phyloP scores from a whole-genome alignment of 1,139 yeast genomes.

The Geotrichum citri-aurantii region DNA sequence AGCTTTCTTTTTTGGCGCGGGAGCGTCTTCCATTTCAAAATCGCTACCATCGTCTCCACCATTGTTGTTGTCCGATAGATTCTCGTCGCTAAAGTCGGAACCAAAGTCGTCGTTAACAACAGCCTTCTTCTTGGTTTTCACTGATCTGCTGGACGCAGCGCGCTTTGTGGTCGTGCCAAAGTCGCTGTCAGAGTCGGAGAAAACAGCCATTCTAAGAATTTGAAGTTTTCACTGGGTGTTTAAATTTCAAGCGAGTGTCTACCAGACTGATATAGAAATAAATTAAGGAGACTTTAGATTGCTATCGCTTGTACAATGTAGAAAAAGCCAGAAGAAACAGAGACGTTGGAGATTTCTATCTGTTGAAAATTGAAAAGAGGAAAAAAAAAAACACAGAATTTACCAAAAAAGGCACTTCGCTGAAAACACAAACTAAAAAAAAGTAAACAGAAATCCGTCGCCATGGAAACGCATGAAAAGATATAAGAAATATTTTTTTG shows the following conservation, averaged over 20 bases:
- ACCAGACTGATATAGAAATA: not conserved
- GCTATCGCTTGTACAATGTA: not conserved
- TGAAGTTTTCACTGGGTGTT: not conserved
- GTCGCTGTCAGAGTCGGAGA: constrained; percentile 17
- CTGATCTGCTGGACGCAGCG: constrained; percentile 9
- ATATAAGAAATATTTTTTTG: not conserved
- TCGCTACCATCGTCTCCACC: constrained; percentile 23
- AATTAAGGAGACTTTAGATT: no score
- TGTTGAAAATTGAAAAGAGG: not conserved
- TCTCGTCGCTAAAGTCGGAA: constrained; percentile 3
- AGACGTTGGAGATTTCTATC: not conserved
- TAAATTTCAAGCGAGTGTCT: no score
- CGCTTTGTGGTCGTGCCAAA: constrained; percentile 11
- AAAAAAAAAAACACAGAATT: not conserved
- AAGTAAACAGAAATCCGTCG: not conserved
- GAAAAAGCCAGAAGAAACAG: not conserved
- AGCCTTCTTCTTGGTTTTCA: constrained; percentile 2
- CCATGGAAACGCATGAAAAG: constrained; percentile 3
- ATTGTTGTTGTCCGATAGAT: not conserved
- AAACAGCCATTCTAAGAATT: constrained; percentile 11
- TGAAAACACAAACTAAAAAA: constrained; percentile 4
- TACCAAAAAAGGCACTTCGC: not conserved
- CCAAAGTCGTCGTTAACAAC: constrained; percentile 10
- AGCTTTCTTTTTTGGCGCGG: constrained; percentile 13
- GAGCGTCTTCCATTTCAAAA: constrained; percentile 19